Evolutionary conservation across 208 protist genomes (phyloP), one percentile per base, ranked within the genome.

Genomic region (Trypanosoma boissoni): DNA sequence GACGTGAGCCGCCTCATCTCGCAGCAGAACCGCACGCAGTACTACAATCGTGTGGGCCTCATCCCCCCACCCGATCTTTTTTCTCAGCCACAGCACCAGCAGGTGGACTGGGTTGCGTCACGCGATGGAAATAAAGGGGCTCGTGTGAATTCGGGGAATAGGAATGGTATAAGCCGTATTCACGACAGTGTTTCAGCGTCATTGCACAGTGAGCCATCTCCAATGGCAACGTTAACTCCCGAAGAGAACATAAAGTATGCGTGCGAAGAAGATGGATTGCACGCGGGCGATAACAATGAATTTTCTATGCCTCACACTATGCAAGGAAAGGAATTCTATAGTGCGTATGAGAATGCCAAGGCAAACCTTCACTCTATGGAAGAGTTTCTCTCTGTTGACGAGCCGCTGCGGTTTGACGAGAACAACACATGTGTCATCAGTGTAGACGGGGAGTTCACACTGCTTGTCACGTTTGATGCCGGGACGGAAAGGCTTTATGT

Each of bases 391-490:
- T 77, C 67, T 44, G 34, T 88, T 24, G 32, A 61, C 0, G 67
- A 65, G 10, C 37, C 41, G 14, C 51, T 91, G 16, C 27, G 54
- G 18, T 85, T 92, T 55, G 85, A 92, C 51, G 71, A 67, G 10
- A 82, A 78, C 42, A 70, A 80, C 49, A 88, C 85, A 14, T 88
- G 80, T 53, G 77, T 86, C 31, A 67, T 92, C 42, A 81, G 64
- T 54, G 64, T 88, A 60, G 79, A 83, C 48, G 74, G 63, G n/a
- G 55, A 69, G 52, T 84, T 83, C 60, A 88, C 73, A 45, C 58
- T 92, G 26, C 53, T 92, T 14, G 46, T 92, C 39, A 87, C 79
- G 16, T 89, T 78, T 67, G 82, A 92, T 60, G 64, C 64, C 4
- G 60, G 50, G 45, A 89, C 86, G 45, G 77, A 89, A 68, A 51